These are phyloP conservation scores for Clohesyomyces aquaticus DNA, from an alignment of 495 filamentous ascomycete genomes.

Conservation along the genomic window DNA sequence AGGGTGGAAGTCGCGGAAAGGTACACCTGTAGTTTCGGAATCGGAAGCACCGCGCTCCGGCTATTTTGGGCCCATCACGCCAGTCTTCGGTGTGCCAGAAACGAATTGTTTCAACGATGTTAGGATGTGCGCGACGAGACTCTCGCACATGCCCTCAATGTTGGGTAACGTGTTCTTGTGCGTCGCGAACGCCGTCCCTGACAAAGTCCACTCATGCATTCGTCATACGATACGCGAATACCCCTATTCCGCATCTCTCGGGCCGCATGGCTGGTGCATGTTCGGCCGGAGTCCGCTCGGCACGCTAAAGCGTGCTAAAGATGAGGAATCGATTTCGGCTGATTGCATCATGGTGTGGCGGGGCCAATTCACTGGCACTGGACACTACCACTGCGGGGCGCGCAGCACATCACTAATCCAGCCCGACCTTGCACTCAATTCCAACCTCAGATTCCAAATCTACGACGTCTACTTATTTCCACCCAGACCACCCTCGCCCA, in stretches of 20 bases:
- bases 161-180: neutral
- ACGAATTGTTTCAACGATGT: too few species aligned
- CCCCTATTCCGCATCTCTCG: slow-evolving; percentile 5
- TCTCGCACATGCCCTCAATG: neutral
- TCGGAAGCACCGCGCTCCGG: slow-evolving; percentile 10
- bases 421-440: slow-evolving; percentile 5
- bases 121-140: too few species aligned
- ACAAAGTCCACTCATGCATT: neutral
- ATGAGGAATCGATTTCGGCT: slow-evolving; percentile 16
- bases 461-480: neutral
- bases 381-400: slow-evolving; percentile 6
- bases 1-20: too few species aligned
- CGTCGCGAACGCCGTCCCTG: neutral
- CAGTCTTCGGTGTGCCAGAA: too few species aligned
- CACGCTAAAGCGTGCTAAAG: slow-evolving; percentile 10
- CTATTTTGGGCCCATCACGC: too few species aligned
- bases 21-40: slow-evolving; percentile 11
- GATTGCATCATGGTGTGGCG: slow-evolving; percentile 33
- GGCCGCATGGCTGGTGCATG: neutral
- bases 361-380: neutral
- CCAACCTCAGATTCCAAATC: slow-evolving; percentile 26
- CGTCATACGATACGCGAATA: slow-evolving; percentile 13
- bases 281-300: too few species aligned
- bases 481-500: too few species aligned
- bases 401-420: slow-evolving; percentile 21